phyloP scores from a whole-genome alignment of 306 rosid genomes.

The Lathyrus sativus region DNA sequence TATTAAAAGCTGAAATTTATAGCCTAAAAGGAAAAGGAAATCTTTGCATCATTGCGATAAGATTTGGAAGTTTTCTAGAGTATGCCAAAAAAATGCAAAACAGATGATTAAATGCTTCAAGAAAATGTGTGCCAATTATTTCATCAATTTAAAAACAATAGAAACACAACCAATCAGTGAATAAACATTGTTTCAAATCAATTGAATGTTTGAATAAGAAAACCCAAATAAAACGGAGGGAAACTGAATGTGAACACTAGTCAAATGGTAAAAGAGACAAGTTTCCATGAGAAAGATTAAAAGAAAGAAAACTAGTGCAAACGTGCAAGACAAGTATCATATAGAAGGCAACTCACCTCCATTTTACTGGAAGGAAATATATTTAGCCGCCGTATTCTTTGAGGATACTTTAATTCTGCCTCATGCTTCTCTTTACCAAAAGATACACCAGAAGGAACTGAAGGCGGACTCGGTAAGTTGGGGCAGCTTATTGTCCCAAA shows the following conservation, averaged over 20 bases:
- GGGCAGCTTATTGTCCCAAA: slow-evolving; percentile 81
- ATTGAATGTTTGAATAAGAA: slow-evolving; percentile 8
- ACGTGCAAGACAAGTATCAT: neutral
- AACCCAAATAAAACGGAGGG: neutral
- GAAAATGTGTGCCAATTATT: slow-evolving; percentile 4
- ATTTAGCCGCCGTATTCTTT: slow-evolving; percentile 82
- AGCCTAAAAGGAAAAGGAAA: too few species aligned
- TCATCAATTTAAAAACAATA: neutral
- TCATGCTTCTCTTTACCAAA: slow-evolving; percentile 88
- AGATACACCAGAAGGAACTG: slow-evolving; percentile 53
- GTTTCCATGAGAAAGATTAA: slow-evolving; percentile 3
- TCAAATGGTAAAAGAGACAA: neutral
- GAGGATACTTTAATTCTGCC: slow-evolving; percentile 86
- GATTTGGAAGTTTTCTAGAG: slow-evolving; percentile 1
- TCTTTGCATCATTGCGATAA: neutral
- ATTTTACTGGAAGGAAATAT: slow-evolving; percentile 79
- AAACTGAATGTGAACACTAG: neutral
- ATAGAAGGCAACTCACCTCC: slow-evolving; percentile 62
- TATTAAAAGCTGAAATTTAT: too few species aligned
- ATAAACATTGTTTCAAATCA: slow-evolving; percentile 2
- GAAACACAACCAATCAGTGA: slow-evolving; percentile 2
- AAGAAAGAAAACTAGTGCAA: slow-evolving; percentile 19
- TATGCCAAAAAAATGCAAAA: slow-evolving; percentile 23
- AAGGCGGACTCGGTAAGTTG: slow-evolving; percentile 61
- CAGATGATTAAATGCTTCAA: slow-evolving; percentile 2